Percentiles rank a stretch among this genome's conserved stretches.
Conservation (phyloP, 371 early-diverging fungal species). For the Apophysomyces elegans region DNA sequence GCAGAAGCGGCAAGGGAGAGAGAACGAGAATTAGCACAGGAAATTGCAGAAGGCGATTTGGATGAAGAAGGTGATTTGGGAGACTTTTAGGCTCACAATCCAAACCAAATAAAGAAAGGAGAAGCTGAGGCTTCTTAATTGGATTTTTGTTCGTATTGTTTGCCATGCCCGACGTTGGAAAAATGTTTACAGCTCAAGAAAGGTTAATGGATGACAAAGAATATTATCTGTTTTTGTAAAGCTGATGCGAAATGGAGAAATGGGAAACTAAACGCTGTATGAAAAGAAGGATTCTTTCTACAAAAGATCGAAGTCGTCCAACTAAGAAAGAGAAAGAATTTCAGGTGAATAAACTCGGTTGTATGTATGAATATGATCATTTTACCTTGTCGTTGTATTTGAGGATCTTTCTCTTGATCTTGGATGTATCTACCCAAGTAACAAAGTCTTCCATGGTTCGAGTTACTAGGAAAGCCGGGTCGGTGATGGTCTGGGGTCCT, state of each 20-base stretch:
- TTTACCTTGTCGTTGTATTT: conserved; percentile 95
- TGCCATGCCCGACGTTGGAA: too few relatives aligned
- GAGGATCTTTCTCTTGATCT: conserved; percentile 98
- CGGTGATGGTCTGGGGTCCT: conserved; percentile 91
- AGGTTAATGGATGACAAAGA: too few relatives aligned
- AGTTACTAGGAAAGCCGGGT: conserved; percentile 90
- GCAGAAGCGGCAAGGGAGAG: conserved; percentile 88
- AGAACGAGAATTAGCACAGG: conserved; percentile 90
- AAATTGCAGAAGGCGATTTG: conserved; percentile 87
- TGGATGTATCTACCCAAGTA: conserved; percentile 98
- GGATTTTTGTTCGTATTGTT: neutral
- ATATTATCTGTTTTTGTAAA: neutral
- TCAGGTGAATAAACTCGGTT: neutral
- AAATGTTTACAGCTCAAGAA: too few relatives aligned
- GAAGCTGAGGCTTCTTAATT: neutral
- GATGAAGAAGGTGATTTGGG: conserved; percentile 75
- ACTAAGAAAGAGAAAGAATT: conserved; percentile 34
- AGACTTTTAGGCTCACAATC: conserved; percentile 36
- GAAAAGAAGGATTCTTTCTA: conserved; percentile 31
- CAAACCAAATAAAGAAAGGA: neutral
- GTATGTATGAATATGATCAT: neutral
- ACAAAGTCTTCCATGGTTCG: conserved; percentile 98
- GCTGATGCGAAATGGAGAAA: neutral
- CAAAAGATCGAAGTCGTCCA: conserved; percentile 73
- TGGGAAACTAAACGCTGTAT: neutral